These are phyloP conservation scores for Syzygium aromaticum DNA, from an alignment of 345 rosid species.

Conservation along the genomic window DNA sequence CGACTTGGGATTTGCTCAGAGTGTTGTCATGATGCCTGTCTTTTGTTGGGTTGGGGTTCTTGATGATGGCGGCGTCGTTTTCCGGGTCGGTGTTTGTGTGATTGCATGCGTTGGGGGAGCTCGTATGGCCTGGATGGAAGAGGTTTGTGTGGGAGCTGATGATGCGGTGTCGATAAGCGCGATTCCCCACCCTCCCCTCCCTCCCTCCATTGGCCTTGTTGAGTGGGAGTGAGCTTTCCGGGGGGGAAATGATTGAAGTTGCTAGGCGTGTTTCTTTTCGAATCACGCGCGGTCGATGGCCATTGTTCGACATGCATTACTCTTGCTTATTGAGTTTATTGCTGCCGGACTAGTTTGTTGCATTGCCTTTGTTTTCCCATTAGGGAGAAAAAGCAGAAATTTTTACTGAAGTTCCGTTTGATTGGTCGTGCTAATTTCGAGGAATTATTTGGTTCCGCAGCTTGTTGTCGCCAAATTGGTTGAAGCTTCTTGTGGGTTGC, in stretches of 20 bases:
- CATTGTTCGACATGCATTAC: neutral
- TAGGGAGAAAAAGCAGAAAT: neutral
- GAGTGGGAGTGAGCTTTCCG: neutral
- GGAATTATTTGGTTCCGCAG: neutral
- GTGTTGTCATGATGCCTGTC: neutral
- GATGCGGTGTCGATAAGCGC: neutral
- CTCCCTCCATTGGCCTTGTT: neutral
- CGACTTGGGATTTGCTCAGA: neutral
- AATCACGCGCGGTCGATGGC: neutral
- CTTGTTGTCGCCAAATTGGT: neutral
- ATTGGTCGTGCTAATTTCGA: neutral
- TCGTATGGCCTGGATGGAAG: neutral
- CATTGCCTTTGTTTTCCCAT: neutral
- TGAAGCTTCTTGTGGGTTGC: constrained; percentile 13
- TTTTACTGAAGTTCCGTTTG: neutral
- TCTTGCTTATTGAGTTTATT: neutral
- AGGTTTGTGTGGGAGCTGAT: neutral
- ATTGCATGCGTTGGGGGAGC: neutral
- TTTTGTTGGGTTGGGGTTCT: neutral
- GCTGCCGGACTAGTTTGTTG: neutral
- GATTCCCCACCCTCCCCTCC: neutral
- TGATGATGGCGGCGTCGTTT: neutral
- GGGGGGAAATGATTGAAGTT: neutral
- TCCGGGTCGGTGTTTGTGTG: neutral
- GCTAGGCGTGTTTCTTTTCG: neutral